These are phyloP conservation scores for Ophiostoma ulmi DNA, from an alignment of 2,329 filamentous ascomycete species.

Conservation along the genomic window DNA sequence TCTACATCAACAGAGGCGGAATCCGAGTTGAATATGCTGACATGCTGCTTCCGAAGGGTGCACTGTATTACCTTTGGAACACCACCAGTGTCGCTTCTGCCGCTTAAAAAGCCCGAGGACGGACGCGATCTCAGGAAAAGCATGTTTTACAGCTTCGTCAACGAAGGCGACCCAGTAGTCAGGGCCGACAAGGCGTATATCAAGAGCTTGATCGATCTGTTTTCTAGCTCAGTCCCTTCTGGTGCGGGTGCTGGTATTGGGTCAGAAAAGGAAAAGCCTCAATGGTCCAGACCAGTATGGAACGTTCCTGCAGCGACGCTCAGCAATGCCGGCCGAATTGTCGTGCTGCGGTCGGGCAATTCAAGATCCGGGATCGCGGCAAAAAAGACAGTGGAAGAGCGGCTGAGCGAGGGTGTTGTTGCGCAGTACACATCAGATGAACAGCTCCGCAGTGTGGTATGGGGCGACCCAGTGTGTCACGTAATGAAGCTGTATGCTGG, in stretches of 20 bases:
- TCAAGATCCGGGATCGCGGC: slow-evolving; percentile 37
- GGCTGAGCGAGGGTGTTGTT: slow-evolving; percentile 56
- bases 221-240: slow-evolving; percentile 54
- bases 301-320: slow-evolving; percentile 60
- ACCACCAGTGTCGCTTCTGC: slow-evolving; percentile 68
- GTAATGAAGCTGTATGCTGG: slow-evolving; percentile 72
- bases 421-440: slow-evolving; percentile 65
- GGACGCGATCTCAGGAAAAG: slow-evolving; percentile 53
- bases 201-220: slow-evolving; percentile 64
- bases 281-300: slow-evolving; percentile 48
- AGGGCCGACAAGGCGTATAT: slow-evolving; percentile 74
- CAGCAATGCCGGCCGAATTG: slow-evolving; percentile 63
- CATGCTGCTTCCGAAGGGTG: slow-evolving; percentile 67
- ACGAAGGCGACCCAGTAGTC: slow-evolving; percentile 78
- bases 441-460: slow-evolving; percentile 64
- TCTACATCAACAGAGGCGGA: slow-evolving; percentile 47
- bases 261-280: neutral
- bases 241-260: neutral
- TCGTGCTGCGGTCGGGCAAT: slow-evolving; percentile 57
- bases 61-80: slow-evolving; percentile 86
- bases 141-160: slow-evolving; percentile 73
- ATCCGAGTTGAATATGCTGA: slow-evolving; percentile 66
- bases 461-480: slow-evolving; percentile 77
- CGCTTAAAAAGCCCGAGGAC: slow-evolving; percentile 55
- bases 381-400: slow-evolving; percentile 46